Conservation (phyloP, 2,329 filamentous ascomycete species). For the Pseudogymnoascus pannorum region DNA sequence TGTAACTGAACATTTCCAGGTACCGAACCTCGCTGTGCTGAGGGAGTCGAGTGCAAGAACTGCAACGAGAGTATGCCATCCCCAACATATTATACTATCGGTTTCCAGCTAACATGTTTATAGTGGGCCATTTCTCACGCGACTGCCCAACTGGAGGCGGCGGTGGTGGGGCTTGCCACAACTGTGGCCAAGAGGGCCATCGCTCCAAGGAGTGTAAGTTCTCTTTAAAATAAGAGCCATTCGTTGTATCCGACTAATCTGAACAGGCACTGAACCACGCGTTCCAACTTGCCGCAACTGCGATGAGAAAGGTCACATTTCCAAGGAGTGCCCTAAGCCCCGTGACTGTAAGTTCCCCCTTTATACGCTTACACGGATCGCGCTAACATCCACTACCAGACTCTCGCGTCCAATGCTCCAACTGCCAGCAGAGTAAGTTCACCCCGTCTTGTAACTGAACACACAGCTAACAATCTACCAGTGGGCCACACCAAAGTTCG, state of each 20-base stretch:
- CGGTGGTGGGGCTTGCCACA: slow-evolving; percentile 41
- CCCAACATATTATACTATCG: background rate
- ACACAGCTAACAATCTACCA: slow-evolving; percentile 16
- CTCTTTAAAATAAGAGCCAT: background rate
- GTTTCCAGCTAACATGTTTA: slow-evolving; percentile 26
- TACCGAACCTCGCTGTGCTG: slow-evolving; percentile 53
- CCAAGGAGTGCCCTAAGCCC: slow-evolving; percentile 52
- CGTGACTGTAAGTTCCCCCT: slow-evolving; percentile 38
- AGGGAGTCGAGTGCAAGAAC: slow-evolving; percentile 31
- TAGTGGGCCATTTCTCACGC: slow-evolving; percentile 53
- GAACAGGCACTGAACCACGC: slow-evolving; percentile 32
- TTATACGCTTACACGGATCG: background rate
- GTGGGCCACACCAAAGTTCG: slow-evolving; percentile 35
- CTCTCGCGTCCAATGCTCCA: slow-evolving; percentile 50
- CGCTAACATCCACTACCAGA: slow-evolving; percentile 29
- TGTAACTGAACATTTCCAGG: slow-evolving; percentile 14
- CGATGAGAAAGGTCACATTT: slow-evolving; percentile 52
- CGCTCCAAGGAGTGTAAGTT: slow-evolving; percentile 41
- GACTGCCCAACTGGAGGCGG: slow-evolving; percentile 58
- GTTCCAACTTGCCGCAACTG: slow-evolving; percentile 55
- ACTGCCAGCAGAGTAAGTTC: slow-evolving; percentile 41
- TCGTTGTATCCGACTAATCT: background rate
- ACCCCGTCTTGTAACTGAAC: slow-evolving; percentile 3
- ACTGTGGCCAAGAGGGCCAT: slow-evolving; percentile 55
- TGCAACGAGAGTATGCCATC: slow-evolving; percentile 25